Evolutionary conservation across 768 basidiomycete species (phyloP).

Genomic region (Termitomyces sp.): DNA sequence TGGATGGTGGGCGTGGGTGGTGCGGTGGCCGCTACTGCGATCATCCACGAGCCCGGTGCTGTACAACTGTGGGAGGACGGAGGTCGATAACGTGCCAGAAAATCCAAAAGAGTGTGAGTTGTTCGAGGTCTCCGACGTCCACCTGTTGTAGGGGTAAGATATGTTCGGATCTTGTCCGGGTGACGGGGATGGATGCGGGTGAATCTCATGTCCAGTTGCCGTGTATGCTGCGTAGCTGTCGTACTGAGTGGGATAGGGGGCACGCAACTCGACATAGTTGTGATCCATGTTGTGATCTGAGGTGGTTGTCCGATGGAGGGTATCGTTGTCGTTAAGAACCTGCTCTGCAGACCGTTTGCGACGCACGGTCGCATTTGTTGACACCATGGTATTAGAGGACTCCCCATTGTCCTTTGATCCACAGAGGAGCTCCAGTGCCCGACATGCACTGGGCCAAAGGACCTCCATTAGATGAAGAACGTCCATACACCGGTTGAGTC

Average conservation of each 20-base stretch:
- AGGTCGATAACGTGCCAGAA: slow-evolving; percentile 59
- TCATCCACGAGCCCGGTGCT: slow-evolving; percentile 70
- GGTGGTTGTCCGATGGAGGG: slow-evolving; percentile 3
- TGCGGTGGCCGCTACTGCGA: slow-evolving; percentile 18
- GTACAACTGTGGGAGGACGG: slow-evolving; percentile 72
- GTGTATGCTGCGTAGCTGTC: slow-evolving; percentile 12
- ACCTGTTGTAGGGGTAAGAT: slow-evolving; percentile 40
- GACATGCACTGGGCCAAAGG: slow-evolving; percentile 75
- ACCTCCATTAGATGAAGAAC: slow-evolving; percentile 62
- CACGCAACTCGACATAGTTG: slow-evolving; percentile 20
- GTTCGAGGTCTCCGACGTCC: slow-evolving; percentile 32
- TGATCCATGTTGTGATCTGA: slow-evolving; percentile 4
- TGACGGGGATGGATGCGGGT: slow-evolving; percentile 1
- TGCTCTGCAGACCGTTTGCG: slow-evolving; percentile 64
- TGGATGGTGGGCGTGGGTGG: slow-evolving; percentile 4
- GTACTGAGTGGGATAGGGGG: slow-evolving; percentile 18
- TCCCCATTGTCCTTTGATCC: slow-evolving; percentile 51
- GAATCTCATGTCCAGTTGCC: slow-evolving; percentile 10
- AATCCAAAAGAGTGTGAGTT: slow-evolving; percentile 30
- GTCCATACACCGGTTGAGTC: slow-evolving; percentile 67
- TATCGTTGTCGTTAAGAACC: slow-evolving; percentile 34
- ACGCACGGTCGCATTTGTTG: slow-evolving; percentile 31
- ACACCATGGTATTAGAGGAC: slow-evolving; percentile 20
- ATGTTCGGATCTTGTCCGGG: slow-evolving; percentile 1
- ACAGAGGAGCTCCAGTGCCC: slow-evolving; percentile 69